These are phyloP conservation scores for Cladophialophora carrionii DNA, from an alignment of 2,329 filamentous ascomycete species.

Conservation along the genomic window DNA sequence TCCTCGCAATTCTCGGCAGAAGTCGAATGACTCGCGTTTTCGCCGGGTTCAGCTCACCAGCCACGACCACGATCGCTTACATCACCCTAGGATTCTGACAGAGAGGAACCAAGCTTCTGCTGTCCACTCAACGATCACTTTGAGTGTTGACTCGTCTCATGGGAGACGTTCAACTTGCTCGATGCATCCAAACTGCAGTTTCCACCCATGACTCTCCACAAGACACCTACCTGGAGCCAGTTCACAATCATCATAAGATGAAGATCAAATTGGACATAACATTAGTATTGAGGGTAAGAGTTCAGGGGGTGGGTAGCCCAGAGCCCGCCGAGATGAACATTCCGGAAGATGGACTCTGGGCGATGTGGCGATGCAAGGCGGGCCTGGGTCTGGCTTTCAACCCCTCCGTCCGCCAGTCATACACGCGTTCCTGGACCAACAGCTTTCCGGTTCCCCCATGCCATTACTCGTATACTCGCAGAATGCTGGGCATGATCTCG, in stretches of 20 bases:
- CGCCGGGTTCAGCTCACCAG: not conserved
- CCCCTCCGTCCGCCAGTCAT: not conserved
- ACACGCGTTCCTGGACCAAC: not conserved
- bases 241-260: not conserved
- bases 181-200: not conserved
- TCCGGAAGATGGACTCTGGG: not conserved
- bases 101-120: not conserved
- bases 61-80: not conserved
- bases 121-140: not conserved
- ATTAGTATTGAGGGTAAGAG: not conserved
- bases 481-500: not conserved
- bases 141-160: not conserved
- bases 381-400: not conserved
- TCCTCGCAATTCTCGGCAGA: not conserved
- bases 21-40: not conserved
- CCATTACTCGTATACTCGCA: not conserved
- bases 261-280: not conserved
- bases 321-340: not conserved
- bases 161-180: not conserved
- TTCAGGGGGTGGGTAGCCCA: not conserved
- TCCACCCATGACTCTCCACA: not conserved
- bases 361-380: not conserved
- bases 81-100: not conserved
- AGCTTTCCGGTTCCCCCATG: not conserved
- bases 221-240: not conserved